A percentile compares a stretch with the other conserved stretches of the same genome.
phyloP scores from a whole-genome alignment of 768 basidiomycete species.

The Rhodotorula toruloides region DNA sequence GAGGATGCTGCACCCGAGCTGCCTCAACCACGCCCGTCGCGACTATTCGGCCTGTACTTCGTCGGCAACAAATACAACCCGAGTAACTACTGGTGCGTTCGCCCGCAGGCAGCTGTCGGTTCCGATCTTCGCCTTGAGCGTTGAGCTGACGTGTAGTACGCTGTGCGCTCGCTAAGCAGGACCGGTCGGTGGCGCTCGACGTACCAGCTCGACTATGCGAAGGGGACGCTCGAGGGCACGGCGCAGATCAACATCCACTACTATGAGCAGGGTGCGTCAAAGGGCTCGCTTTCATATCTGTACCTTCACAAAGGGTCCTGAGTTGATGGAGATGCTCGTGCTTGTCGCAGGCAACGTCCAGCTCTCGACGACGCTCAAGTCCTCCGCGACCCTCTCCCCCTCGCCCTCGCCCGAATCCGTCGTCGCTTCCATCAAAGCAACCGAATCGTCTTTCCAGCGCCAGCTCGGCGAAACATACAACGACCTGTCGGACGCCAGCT shows the following conservation, averaged over 20 bases:
- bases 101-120: background rate
- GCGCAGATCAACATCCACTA: constrained; percentile 89
- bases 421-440: constrained; percentile 65
- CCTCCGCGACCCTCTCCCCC: constrained; percentile 54
- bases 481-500: constrained; percentile 86
- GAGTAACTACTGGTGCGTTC: constrained; percentile 74
- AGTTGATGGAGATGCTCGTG: too few species aligned
- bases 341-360: constrained; percentile 64
- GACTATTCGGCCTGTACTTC: constrained; percentile 64
- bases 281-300: background rate
- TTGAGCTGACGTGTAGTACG: background rate
- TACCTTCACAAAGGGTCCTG: too few species aligned
- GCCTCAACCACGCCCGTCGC: background rate
- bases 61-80: constrained; percentile 97
- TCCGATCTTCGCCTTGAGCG: background rate
- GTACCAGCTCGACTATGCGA: constrained; percentile 66
- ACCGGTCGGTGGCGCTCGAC: constrained; percentile 91
- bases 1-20: background rate
- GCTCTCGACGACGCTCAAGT: constrained; percentile 67
- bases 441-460: constrained; percentile 75
- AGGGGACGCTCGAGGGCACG: constrained; percentile 53
- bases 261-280: constrained; percentile 72
- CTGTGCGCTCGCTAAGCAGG: constrained; percentile 53
- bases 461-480: constrained; percentile 76
- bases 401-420: constrained; percentile 62